Conservation (phyloP, 2,329 filamentous ascomycete genomes). For the Claviceps monticola region DNA sequence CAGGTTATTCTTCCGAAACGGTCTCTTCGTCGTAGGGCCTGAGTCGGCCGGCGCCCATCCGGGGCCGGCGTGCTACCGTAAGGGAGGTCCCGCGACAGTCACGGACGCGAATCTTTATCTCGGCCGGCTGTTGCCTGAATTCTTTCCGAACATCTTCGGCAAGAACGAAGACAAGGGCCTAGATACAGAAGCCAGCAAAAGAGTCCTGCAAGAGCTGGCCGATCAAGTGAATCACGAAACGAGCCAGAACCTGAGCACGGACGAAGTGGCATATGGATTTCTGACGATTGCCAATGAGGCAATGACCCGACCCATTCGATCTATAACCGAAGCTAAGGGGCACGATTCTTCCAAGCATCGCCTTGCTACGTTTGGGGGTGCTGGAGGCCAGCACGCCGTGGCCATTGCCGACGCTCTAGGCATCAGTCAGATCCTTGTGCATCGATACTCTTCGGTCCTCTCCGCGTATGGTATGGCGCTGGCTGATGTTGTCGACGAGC, state of each 20-base stretch:
- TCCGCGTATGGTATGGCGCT: conserved; percentile 33
- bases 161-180: conserved; percentile 15
- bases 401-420: conserved; percentile 28
- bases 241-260: conserved; percentile 14
- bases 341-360: conserved; percentile 21
- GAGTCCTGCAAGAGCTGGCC: conserved; percentile 28
- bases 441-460: conserved; percentile 30
- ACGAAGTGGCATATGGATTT: conserved; percentile 24
- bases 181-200: conserved; percentile 25
- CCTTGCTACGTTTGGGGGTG: conserved; percentile 23
- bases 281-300: conserved; percentile 23
- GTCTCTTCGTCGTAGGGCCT: conserved; percentile 59
- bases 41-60: conserved; percentile 59
- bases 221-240: conserved; percentile 23
- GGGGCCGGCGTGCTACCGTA: conserved; percentile 60
- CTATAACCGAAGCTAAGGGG: conserved; percentile 22
- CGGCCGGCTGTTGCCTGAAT: conserved; percentile 44
- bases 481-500: conserved; percentile 42
- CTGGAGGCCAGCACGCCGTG: conserved; percentile 30
- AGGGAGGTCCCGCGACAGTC: conserved; percentile 56
- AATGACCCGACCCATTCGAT: conserved; percentile 23
- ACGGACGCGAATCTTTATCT: conserved; percentile 61
- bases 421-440: conserved; percentile 28
- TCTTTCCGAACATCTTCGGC: conserved; percentile 50
- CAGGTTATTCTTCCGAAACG: conserved; percentile 55